Base-by-base conservation (phyloP, 2,329 filamentous ascomycete species). In the Chaetothyriales sp. region DNA sequence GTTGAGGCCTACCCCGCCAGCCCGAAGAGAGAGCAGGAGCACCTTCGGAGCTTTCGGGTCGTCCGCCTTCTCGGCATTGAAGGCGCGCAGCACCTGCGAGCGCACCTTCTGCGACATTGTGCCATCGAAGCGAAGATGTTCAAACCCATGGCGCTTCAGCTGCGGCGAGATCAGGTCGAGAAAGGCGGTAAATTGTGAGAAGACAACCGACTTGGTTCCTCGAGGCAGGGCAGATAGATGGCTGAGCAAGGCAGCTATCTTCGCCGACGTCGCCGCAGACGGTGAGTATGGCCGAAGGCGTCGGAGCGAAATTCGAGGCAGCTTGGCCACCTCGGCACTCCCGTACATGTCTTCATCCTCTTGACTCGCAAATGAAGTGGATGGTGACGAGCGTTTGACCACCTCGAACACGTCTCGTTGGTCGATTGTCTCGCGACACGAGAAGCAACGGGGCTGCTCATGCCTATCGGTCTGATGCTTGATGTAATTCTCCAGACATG, bases 131-230 rank as follows among this genome's bases (percentile, higher is more conserved):
- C 92, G 86, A n/a, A 97, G 74, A 63, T 83, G 86, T 0, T 77
- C 74, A 62, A 98, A 86, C 43, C 84, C 82, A 13, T 82, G 80
- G 44, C 80, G 77, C 1, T 72, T 66, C 2, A 98, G 77, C 0
- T 88, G 86, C 0, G 88, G 86, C 58, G 89, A 84, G 57, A 98
- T 94, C 10, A 98, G 80, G 57, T 89, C 83, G 60, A 98, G 79
- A 67, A 97, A 98, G 0, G 89, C 94, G 0, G 92, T 98, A 67
- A 98, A 98, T 67, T 98, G 92, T 52, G 86, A 92, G 70, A 98
- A 98, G 29, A 98, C 83, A 19, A 97, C 89, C 0, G 86, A 88
- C 69, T 95, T 97, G 47, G 83, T 85, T 4, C 68, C 73, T 0
- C 82, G 78, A n/a, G 84, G 81, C 6, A 94, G 69, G 1, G 73